Evolutionary conservation across 306 rosid species (phyloP).

Genomic region (Pterocarpus santalinus): DNA sequence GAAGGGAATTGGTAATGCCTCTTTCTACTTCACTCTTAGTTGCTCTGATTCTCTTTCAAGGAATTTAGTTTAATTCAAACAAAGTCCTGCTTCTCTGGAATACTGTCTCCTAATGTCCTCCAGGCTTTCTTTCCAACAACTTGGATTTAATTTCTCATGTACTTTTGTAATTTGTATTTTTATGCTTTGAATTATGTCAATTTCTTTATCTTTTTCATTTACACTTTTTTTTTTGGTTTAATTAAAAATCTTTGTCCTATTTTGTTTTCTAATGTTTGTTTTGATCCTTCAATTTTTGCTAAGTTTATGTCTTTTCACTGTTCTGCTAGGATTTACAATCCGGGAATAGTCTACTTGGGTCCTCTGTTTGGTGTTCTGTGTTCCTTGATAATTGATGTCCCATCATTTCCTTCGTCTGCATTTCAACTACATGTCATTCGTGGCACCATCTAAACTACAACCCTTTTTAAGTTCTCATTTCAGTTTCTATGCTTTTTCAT

Average conservation of each 20-base stretch:
- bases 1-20: constrained; percentile 77
- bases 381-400: not conserved
- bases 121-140: not conserved
- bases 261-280: constrained; percentile 9
- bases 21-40: not conserved
- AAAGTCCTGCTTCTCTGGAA: not conserved
- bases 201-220: not conserved
- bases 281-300: not conserved
- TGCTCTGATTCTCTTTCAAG: not conserved
- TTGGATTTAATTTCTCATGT: constrained; percentile 5
- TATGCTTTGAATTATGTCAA: not conserved
- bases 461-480: not conserved
- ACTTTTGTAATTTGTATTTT: not conserved
- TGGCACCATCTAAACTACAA: not conserved
- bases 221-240: not conserved
- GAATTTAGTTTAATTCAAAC: not conserved
- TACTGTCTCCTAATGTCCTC: not conserved
- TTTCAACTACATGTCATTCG: not conserved
- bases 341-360: not conserved
- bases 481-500: not conserved
- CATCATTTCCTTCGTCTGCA: not conserved
- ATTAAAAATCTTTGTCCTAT: not conserved
- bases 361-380: constrained; percentile 1
- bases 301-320: constrained; percentile 2
- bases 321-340: constrained; percentile 13